phyloP scores from a whole-genome alignment of 495 filamentous ascomycete genomes.

The Xylaria scruposa region DNA sequence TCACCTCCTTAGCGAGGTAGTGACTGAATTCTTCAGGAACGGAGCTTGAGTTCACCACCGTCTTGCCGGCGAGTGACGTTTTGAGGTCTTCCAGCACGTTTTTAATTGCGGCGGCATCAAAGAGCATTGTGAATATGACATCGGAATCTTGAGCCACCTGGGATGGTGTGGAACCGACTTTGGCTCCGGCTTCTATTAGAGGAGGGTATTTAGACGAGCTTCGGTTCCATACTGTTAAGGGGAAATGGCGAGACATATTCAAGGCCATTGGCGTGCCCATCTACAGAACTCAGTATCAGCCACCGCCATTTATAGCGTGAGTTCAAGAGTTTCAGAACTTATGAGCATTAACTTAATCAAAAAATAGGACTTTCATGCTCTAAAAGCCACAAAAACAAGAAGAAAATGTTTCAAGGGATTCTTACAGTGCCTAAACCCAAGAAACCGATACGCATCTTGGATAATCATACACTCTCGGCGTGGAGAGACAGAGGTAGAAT shows the following conservation, averaged over 20 bases:
- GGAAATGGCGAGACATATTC: constrained; percentile 21
- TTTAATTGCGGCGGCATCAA: constrained; percentile 22
- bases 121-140: constrained; percentile 29
- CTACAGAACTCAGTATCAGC: neutral
- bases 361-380: too few species aligned
- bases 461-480: neutral
- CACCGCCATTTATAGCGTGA: too few species aligned
- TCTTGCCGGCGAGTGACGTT: constrained; percentile 21
- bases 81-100: constrained; percentile 20
- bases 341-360: too few species aligned
- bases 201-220: constrained; percentile 21
- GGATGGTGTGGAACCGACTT: constrained; percentile 16
- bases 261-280: constrained; percentile 29
- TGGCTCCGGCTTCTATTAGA: constrained; percentile 16
- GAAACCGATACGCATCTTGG: constrained; percentile 25
- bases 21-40: constrained; percentile 25
- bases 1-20: constrained; percentile 17
- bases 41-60: constrained; percentile 27
- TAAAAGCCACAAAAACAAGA: too few species aligned
- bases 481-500: neutral
- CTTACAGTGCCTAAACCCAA: constrained; percentile 22
- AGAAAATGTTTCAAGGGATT: too few species aligned
- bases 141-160: constrained; percentile 26
- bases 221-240: constrained; percentile 26
- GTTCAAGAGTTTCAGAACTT: too few species aligned